Conservation (phyloP, 805 yeast species). For the Debaryomyces prosopidis region DNA sequence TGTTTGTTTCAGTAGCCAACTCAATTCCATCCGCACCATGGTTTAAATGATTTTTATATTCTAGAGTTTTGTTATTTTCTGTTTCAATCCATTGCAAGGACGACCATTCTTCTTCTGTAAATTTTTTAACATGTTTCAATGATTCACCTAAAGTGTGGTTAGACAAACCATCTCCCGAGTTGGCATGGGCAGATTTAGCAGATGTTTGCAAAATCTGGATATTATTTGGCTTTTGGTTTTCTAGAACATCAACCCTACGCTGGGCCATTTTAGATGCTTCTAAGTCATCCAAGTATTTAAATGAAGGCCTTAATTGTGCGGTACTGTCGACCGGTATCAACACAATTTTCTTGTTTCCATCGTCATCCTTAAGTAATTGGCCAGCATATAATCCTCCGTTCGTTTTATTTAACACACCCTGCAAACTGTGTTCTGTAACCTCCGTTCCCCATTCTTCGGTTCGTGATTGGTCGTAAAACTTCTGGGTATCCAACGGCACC, state of each 20-base stretch:
- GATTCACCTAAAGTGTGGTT: constrained; percentile 37
- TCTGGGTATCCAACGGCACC: constrained; percentile 67
- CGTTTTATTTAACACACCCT: constrained; percentile 64
- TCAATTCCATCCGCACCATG: constrained; percentile 14
- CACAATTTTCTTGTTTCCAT: constrained; percentile 44
- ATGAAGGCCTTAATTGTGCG: constrained; percentile 79
- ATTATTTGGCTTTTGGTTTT: constrained; percentile 29
- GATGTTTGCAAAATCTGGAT: constrained; percentile 45
- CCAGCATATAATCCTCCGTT: constrained; percentile 48
- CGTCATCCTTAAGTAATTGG: constrained; percentile 21
- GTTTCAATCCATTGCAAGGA: constrained; percentile 28
- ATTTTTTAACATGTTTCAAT: constrained; percentile 36
- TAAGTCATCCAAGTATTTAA: constrained; percentile 71
- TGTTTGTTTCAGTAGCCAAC: constrained; percentile 21
- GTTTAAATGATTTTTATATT: constrained; percentile 15
- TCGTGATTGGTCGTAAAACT: constrained; percentile 66
- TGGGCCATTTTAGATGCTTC: constrained; percentile 45
- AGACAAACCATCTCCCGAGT: constrained; percentile 25
- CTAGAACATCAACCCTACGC: constrained; percentile 39
- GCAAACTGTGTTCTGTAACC: constrained; percentile 59
- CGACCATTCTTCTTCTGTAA: constrained; percentile 44
- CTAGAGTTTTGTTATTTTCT: constrained; percentile 15
- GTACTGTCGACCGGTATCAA: constrained; percentile 65
- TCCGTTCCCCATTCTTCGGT: constrained; percentile 64
- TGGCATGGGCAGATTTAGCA: constrained; percentile 28